These are phyloP conservation scores for Candolleomyces aberdarensis DNA, from an alignment of 768 basidiomycete genomes.

Conservation along the genomic window DNA sequence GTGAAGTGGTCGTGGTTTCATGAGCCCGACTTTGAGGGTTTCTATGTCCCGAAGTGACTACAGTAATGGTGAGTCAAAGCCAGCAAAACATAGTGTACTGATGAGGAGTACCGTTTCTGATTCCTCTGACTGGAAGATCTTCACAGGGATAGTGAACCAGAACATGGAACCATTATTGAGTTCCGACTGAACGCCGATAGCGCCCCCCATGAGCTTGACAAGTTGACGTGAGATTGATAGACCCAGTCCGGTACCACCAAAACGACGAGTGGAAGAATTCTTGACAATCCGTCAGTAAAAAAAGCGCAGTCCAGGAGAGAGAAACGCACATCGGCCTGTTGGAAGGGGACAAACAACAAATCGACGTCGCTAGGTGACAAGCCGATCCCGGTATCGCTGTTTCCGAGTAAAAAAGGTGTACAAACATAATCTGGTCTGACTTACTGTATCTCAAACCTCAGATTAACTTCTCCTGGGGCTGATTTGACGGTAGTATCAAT, in stretches of 20 bases:
- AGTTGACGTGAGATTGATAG: slow-evolving; percentile 72
- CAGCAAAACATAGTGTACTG: neutral
- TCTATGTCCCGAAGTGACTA: slow-evolving; percentile 49
- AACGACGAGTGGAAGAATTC: slow-evolving; percentile 72
- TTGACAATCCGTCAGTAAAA: slow-evolving; percentile 12
- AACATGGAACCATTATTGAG: slow-evolving; percentile 63
- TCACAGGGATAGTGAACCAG: slow-evolving; percentile 73
- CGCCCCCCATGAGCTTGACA: slow-evolving; percentile 74
- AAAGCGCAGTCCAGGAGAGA: neutral
- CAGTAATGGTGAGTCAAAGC: slow-evolving; percentile 2
- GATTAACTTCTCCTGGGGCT: slow-evolving; percentile 40
- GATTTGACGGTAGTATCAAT: slow-evolving; percentile 38
- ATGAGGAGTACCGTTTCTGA: slow-evolving; percentile 44
- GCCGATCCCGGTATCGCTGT: slow-evolving; percentile 72
- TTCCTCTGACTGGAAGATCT: slow-evolving; percentile 52
- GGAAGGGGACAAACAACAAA: slow-evolving; percentile 69
- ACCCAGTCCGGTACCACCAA: slow-evolving; percentile 77
- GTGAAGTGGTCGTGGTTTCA: slow-evolving; percentile 41
- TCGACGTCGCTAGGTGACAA: slow-evolving; percentile 64
- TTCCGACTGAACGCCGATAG: slow-evolving; percentile 67
- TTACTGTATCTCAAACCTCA: slow-evolving; percentile 69
- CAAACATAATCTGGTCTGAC: slow-evolving; percentile 2
- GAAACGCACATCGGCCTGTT: slow-evolving; percentile 59
- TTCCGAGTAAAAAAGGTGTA: neutral
- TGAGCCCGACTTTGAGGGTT: slow-evolving; percentile 43